phyloP scores from a whole-genome alignment of 2,329 filamentous ascomycete species.

The Cladosporium sphaerospermum region DNA sequence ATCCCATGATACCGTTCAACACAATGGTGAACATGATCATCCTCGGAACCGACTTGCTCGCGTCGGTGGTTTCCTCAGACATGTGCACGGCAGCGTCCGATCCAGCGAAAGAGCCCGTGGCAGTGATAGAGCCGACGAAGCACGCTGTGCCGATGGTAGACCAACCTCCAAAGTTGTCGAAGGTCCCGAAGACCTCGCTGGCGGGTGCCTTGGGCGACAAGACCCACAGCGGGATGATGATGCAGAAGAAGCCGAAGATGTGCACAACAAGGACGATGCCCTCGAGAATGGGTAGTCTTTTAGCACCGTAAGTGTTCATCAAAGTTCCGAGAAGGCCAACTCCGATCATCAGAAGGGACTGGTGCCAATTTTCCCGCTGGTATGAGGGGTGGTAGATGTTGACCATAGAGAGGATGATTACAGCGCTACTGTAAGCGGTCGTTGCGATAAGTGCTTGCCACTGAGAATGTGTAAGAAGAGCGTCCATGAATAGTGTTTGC shows the following conservation, averaged over 20 bases:
- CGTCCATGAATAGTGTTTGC: slow-evolving; percentile 28
- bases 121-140: slow-evolving; percentile 28
- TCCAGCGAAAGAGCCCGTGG: slow-evolving; percentile 20
- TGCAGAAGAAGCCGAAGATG: slow-evolving; percentile 26
- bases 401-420: slow-evolving; percentile 8
- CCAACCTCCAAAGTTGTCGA: slow-evolving; percentile 36
- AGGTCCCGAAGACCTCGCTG: slow-evolving; percentile 27
- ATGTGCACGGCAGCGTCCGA: slow-evolving; percentile 28
- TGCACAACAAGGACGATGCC: slow-evolving; percentile 28
- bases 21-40: slow-evolving; percentile 25
- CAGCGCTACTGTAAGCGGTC: slow-evolving; percentile 2
- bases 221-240: slow-evolving; percentile 27
- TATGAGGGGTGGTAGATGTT: slow-evolving; percentile 17
- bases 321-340: slow-evolving; percentile 32
- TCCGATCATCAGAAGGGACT: slow-evolving; percentile 26
- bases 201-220: slow-evolving; percentile 20
- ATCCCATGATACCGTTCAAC: slow-evolving; percentile 19
- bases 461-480: slow-evolving; percentile 27
- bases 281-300: slow-evolving; percentile 34
- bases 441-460: slow-evolving; percentile 11
- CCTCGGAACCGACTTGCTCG: slow-evolving; percentile 24
- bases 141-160: slow-evolving; percentile 23
- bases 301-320: slow-evolving; percentile 28
- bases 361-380: slow-evolving; percentile 24
- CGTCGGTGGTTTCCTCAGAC: slow-evolving; percentile 27